Evolutionary conservation across 495 filamentous ascomycete species (phyloP).

Genomic region (Aspergillus funiculosus): DNA sequence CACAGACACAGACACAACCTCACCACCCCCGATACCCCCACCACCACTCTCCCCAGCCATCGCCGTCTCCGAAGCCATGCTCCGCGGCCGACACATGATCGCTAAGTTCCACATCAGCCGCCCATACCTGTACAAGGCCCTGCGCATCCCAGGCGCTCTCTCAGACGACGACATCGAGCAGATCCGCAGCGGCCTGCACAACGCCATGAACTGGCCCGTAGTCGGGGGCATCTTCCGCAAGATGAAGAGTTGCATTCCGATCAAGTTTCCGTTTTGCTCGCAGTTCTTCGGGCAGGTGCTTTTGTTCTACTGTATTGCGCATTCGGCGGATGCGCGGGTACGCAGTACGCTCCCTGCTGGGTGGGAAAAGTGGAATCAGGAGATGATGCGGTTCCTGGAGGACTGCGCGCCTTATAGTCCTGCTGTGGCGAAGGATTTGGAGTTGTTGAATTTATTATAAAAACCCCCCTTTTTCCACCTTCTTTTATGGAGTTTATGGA

Average conservation of each 20-base stretch:
- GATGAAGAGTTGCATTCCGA: conserved; percentile 46
- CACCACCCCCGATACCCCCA: conserved; percentile 16
- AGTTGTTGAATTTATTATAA: conserved; percentile 34
- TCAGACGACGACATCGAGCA: conserved; percentile 44
- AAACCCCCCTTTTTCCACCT: no score
- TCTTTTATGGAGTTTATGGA: neutral
- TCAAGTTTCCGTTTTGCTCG: conserved; percentile 45
- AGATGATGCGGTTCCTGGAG: conserved; percentile 43
- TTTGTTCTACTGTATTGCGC: conserved; percentile 43
- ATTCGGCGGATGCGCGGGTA: conserved; percentile 34
- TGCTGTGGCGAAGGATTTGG: conserved; percentile 41
- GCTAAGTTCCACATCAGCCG: conserved; percentile 46
- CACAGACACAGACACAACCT: no score
- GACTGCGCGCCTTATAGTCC: conserved; percentile 39
- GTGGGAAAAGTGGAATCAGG: conserved; percentile 44
- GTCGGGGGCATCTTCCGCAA: conserved; percentile 38
- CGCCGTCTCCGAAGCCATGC: conserved; percentile 44
- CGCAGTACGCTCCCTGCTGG: conserved; percentile 35
- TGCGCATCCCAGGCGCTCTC: conserved; percentile 34
- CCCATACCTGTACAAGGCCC: conserved; percentile 45
- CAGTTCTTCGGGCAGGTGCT: conserved; percentile 48
- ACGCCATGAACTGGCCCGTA: conserved; percentile 45
- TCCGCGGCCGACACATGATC: conserved; percentile 40
- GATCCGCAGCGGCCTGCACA: conserved; percentile 36
- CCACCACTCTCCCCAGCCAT: conserved; percentile 33